A percentile compares a stretch with the other conserved stretches of the same genome.
These are phyloP conservation scores for Bifiguratus adelaidae DNA, from an alignment of 192 early-diverging fungal genomes.

Conservation along the genomic window DNA sequence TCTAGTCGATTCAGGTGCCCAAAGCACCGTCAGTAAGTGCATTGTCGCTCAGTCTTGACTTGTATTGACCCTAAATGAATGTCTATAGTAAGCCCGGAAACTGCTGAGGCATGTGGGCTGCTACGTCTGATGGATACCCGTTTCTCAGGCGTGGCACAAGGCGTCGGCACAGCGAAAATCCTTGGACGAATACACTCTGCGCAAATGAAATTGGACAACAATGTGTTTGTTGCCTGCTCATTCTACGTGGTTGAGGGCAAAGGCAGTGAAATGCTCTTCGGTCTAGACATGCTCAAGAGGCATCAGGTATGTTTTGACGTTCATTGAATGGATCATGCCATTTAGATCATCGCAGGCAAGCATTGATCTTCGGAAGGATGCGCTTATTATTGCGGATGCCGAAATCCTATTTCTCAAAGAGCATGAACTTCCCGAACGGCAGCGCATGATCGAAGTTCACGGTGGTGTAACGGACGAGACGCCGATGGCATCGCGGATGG, in stretches of 20 bases:
- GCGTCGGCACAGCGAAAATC: conserved; percentile 96
- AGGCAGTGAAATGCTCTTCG: conserved; percentile 84
- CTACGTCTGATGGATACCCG: conserved; percentile 84
- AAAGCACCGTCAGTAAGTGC: conserved; percentile 77
- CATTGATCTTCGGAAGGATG: conserved; percentile 82
- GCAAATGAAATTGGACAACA: conserved; percentile 67
- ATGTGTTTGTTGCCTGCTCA: conserved; percentile 70
- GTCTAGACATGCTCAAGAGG: conserved; percentile 90
- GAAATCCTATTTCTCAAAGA: conserved; percentile 83
- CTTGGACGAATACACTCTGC: conserved; percentile 89
- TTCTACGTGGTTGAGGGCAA: conserved; percentile 93
- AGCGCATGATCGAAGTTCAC: conserved; percentile 25
- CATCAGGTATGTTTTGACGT: conserved; percentile 44
- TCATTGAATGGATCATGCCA: background rate
- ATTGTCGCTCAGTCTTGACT: conserved; percentile 13
- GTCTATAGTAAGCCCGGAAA: conserved; percentile 44
- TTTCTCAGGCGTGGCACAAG: conserved; percentile 83
- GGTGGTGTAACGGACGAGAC: conserved; percentile 25
- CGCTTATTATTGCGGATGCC: conserved; percentile 67
- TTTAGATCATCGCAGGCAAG: conserved; percentile 40
- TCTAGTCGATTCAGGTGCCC: conserved; percentile 95
- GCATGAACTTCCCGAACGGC: conserved; percentile 77
- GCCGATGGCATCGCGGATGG: conserved; percentile 22
- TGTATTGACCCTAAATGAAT: background rate
- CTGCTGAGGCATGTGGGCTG: conserved; percentile 66